Evolutionary conservation across 345 rosid species (phyloP), one percentile per base, ranked within the genome.

Genomic region (Salix viminalis): DNA sequence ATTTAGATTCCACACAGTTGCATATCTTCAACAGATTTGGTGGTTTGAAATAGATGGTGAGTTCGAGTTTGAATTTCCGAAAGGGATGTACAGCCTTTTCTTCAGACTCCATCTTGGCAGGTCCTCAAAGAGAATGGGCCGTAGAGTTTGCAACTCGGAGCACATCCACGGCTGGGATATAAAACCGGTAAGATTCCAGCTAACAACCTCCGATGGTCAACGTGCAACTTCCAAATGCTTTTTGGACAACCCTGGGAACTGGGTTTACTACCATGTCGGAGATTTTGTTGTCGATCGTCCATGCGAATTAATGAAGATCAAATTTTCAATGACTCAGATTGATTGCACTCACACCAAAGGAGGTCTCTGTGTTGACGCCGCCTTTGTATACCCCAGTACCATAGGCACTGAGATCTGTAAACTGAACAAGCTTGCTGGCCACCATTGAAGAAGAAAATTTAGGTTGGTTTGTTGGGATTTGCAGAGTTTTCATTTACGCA

Each of bases 301-400:
- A 1, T 62, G 65, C 50, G 52, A 44, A 36, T 21, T 13, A 7
- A 70, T 46, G 18, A 75, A 70, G 71, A 42, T 79, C 61, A 69
- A 64, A 48, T 75, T 79, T 68, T 79, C 82, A 32, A 16, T 79
- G 75, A 79, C 78, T 1, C 78, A 79, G 67, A 79, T 79, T 23
- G 82, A 79, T 52, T 75, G 78, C 44, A 79, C 78, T 21, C 82
- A 79, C 48, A 75, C 78, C 8, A 79, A 79, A 79, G 79, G 75
- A 9, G 82, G 78, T n/a, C 79, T 79, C 7, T 79, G 75, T 41
- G 61, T 39, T 14, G 79, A 79, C 16, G 46, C 67, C 10, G 82
- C 75, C 23, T 48, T 74, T 24, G 50, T 75, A 10, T 75, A 14
- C 23, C 82, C 82, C 19, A 32, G 72, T 42, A 60, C 39, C 23